Conservation (phyloP, 2,329 filamentous ascomycete genomes). For the Cercospora sp. region DNA sequence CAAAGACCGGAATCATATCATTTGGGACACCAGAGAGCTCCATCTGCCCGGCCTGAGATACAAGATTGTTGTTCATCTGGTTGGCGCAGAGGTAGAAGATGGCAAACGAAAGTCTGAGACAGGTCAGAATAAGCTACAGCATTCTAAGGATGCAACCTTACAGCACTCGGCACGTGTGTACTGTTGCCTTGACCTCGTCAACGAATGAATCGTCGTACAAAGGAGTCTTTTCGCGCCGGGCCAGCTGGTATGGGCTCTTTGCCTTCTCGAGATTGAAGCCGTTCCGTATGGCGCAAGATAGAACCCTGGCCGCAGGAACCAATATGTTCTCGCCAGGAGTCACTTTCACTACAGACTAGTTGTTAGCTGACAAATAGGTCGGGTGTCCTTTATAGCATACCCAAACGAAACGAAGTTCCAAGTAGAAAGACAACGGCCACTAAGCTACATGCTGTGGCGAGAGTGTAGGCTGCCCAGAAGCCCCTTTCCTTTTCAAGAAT, state of each 20-base stretch:
- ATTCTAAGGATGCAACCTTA: background rate
- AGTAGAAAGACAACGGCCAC: background rate
- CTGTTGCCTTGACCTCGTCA: slow-evolving; percentile 35
- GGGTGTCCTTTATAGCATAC: background rate
- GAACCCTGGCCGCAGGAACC: slow-evolving; percentile 12
- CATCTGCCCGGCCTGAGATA: slow-evolving; percentile 43
- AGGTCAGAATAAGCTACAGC: slow-evolving; percentile 23
- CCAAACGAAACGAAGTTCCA: background rate
- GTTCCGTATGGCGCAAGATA: slow-evolving; percentile 9
- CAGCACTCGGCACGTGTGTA: slow-evolving; percentile 19
- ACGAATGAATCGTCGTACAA: slow-evolving; percentile 32
- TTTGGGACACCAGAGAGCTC: slow-evolving; percentile 39
- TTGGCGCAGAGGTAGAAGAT: slow-evolving; percentile 43
- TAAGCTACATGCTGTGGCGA: slow-evolving; percentile 13
- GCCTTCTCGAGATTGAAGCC: slow-evolving; percentile 14
- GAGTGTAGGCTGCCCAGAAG: slow-evolving; percentile 17
- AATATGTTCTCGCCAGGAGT: slow-evolving; percentile 16
- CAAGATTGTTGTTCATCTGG: slow-evolving; percentile 44
- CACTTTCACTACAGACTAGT: slow-evolving; percentile 13
- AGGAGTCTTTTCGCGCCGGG: background rate
- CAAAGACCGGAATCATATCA: slow-evolving; percentile 38
- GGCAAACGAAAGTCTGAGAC: slow-evolving; percentile 36
- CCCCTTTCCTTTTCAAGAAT: slow-evolving; percentile 14
- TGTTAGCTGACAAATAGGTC: background rate
- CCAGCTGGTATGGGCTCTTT: slow-evolving; percentile 11